Base-by-base conservation (phyloP, 2,329 filamentous ascomycete genomes). In the Myriangium duriaei region DNA sequence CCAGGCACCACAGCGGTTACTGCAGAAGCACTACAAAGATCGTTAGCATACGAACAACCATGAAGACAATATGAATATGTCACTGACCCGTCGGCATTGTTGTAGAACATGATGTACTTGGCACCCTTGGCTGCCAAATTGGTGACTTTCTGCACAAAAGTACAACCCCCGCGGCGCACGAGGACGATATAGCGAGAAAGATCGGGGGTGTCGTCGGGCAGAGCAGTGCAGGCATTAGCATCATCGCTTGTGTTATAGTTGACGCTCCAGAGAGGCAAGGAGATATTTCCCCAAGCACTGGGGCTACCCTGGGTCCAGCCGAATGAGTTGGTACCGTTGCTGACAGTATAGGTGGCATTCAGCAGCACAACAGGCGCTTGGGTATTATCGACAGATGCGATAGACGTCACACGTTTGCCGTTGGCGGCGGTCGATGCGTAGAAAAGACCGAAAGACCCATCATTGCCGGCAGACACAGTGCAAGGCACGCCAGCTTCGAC, bases 21-120 rank as follows among this genome's bases (percentile, higher is more conserved):
- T 11, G 45, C 39, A 28, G 43, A 37, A 13, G 43, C 35, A 18
- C 29, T 31, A 9, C n/a, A 28, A 13, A 7, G n/a, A 7, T 31
- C 11, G 15, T 7, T 7, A n/a, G n/a, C n/a, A n/a, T n/a, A n/a
- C n/a, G n/a, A n/a, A n/a, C n/a, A n/a, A n/a, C n/a, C n/a, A n/a
- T n/a, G n/a, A n/a, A n/a, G n/a, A n/a, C n/a, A n/a, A n/a, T n/a
- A n/a, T n/a, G n/a, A n/a, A n/a, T n/a, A n/a, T 6, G 15, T 7
- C 6, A 31, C 29, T 31, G 7, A 34, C 4, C 45, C 45, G 16
- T 44, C 35, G 19, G 41, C 43, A 34, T 49, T 73, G 61, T 78
- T 78, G 56, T 78, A 79, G 48, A 76, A 60, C 45, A 80, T 55
- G 38, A 80, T 55, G 45, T 77, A 76, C 49, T 69, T 67, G 34